Base-by-base conservation (phyloP, 495 filamentous ascomycete species). In the Podospora appendiculata region DNA sequence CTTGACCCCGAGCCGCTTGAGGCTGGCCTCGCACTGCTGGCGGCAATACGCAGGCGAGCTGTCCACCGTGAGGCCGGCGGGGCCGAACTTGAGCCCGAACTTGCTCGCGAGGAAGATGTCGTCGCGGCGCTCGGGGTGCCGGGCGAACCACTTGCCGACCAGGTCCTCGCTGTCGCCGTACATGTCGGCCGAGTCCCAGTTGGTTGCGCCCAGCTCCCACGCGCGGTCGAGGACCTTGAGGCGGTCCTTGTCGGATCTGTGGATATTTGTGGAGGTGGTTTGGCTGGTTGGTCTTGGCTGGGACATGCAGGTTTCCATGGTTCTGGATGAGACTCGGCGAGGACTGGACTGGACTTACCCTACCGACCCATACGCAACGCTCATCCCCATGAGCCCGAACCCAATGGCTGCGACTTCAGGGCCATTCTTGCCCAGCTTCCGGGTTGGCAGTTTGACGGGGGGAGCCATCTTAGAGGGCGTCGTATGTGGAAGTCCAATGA, bases 91-190 rank as follows among this genome's bases (percentile, higher is more conserved):
- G 48, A 59, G 52, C 41, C 67, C 75, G 53, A 79, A 79, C 54
- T 79, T 79, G 14, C 72, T 74, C 45, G 75, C 74, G 2, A 79
- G 63, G 55, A 79, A 78, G 59, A 80, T 76, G 36, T 76, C 64
- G 19, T 66, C 54, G 14, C 75, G 64, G 11, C 63, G 61, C 4
- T 63, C 71, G 6, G 73, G 68, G 18, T 62, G 45, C 41, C 54
- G 42, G 35, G 52, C 53, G 51, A 78, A 77, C 74, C 74, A 80
- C 36, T 63, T 61, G 7, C 76, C 72, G 11, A 80, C 38, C 4
- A 79, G 59, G 0, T 67, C 63, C 57, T 80, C 77, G 51, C 53
- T 59, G 55, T 73, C 68, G n/a, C 61, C 64, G 45, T 76, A 76
- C 36, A 66, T 36, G 52, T 70, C 59, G n/a, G 65, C 50, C 0